These are phyloP conservation scores for Colletotrichum sp. DNA, from an alignment of 2,329 filamentous ascomycete genomes.

Conservation along the genomic window DNA sequence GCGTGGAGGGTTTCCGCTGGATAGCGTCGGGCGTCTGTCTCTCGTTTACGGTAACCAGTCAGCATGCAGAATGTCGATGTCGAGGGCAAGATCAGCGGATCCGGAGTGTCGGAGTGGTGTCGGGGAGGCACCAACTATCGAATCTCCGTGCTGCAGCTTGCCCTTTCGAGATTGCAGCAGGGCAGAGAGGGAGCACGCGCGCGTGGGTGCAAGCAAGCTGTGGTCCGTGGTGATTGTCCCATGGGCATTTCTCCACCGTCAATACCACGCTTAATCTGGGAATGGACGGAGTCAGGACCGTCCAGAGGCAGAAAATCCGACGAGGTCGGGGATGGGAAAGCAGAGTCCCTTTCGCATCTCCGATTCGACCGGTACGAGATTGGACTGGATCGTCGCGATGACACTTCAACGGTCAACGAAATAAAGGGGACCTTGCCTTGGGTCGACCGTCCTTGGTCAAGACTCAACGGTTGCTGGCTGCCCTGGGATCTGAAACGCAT, in stretches of 20 bases:
- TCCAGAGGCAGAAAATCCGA: slow-evolving; percentile 10
- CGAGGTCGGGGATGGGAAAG: not conserved
- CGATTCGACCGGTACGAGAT: not conserved
- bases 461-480: not conserved
- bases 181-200: not conserved
- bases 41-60: not conserved
- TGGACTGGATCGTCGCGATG: not conserved
- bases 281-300: slow-evolving; percentile 1
- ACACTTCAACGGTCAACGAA: not conserved
- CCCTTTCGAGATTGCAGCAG: not conserved
- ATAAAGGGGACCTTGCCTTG: not conserved
- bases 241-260: not conserved
- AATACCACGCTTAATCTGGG: slow-evolving; percentile 15
- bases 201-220: not conserved
- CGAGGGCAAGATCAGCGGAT: not conserved
- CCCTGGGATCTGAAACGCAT: slow-evolving; percentile 2
- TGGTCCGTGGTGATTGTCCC: slow-evolving; percentile 1
- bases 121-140: slow-evolving; percentile 4
- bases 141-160: slow-evolving; percentile 1
- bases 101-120: not conserved
- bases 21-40: not conserved
- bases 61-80: not conserved
- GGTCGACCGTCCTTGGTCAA: not conserved
- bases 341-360: not conserved
- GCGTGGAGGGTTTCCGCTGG: not conserved